Evolutionary conservation across 2,329 filamentous ascomycete species (phyloP).

Genomic region (Westerdykella aurantiaca): DNA sequence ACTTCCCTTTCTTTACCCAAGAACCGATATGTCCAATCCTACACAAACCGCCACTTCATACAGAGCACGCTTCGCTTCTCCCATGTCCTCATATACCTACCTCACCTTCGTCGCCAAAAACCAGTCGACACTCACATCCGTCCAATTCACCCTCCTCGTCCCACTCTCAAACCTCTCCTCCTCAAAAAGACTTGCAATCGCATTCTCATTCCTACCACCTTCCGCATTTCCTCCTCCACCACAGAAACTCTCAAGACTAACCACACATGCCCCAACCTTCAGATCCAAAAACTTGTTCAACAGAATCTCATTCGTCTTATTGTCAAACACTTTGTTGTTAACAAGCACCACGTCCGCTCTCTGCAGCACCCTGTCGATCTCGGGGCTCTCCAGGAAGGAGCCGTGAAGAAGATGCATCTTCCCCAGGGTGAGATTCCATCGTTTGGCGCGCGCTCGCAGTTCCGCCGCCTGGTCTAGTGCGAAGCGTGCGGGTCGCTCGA

Average conservation of each 20-base stretch:
- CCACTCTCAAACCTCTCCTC: constrained; percentile 69
- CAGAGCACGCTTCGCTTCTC: neutral
- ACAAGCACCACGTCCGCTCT: constrained; percentile 92
- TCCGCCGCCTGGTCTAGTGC: constrained; percentile 76
- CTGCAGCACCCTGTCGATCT: constrained; percentile 67
- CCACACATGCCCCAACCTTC: constrained; percentile 82
- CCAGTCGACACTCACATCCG: constrained; percentile 73
- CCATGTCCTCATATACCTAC: constrained; percentile 6
- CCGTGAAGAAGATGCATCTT: constrained; percentile 73
- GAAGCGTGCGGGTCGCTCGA: constrained; percentile 80
- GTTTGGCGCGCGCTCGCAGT: constrained; percentile 74
- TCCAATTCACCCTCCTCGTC: constrained; percentile 78
- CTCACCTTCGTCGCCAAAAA: constrained; percentile 64
- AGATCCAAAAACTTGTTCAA: constrained; percentile 88
- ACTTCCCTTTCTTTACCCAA: neutral
- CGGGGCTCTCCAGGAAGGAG: constrained; percentile 70
- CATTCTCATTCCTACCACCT: constrained; percentile 67
- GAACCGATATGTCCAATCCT: neutral
- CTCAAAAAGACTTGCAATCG: constrained; percentile 73
- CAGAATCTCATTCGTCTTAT: constrained; percentile 76
- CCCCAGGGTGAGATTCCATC: constrained; percentile 83
- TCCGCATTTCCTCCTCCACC: constrained; percentile 75
- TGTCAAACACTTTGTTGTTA: constrained; percentile 95
- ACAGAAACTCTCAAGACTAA: constrained; percentile 81
- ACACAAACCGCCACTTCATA: neutral